phyloP scores from a whole-genome alignment of 352 stramenopile species.

The Pythium utonaiense region DNA sequence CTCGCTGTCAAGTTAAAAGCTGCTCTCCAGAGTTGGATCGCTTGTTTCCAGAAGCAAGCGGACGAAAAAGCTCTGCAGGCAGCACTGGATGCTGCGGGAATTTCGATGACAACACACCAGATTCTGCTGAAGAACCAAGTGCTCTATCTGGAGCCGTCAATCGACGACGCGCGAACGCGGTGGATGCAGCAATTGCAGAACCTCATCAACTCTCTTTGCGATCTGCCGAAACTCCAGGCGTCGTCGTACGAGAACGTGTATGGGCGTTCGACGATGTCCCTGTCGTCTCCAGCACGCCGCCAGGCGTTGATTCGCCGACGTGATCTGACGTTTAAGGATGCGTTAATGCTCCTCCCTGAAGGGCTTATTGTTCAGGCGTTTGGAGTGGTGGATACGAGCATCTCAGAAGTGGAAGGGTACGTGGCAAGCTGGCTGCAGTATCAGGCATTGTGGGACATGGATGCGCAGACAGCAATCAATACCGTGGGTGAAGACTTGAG shows the following conservation, averaged over 20 bases:
- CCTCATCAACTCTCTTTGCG: conserved; percentile 92
- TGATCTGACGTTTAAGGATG: conserved; percentile 73
- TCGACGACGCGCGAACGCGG: conserved; percentile 88
- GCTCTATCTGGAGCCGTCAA: conserved; percentile 93
- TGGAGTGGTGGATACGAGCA: conserved; percentile 61
- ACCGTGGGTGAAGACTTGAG: conserved; percentile 92
- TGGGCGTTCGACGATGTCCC: conserved; percentile 55
- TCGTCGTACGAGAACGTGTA: conserved; percentile 89
- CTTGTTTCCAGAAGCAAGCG: conserved; percentile 52
- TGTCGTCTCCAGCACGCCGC: conserved; percentile 60
- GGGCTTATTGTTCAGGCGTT: conserved; percentile 79
- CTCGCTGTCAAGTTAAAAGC: conserved; percentile 76
- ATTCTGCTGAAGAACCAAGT: conserved; percentile 97
- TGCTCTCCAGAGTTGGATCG: conserved; percentile 64
- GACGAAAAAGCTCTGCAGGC: conserved; percentile 60
- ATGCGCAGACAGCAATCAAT: conserved; percentile 92
- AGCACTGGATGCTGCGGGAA: conserved; percentile 38
- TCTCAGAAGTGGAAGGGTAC: conserved; percentile 90
- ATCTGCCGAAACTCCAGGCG: conserved; percentile 87
- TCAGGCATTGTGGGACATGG: conserved; percentile 98
- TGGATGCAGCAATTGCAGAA: conserved; percentile 92
- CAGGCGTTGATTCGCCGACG: conserved; percentile 42
- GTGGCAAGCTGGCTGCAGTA: conserved; percentile 97
- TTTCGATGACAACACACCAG: conserved; percentile 76
- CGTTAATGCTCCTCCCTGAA: conserved; percentile 47